Evolutionary conservation across 768 basidiomycete species (phyloP).

Genomic region (Strobilomyces confusus): DNA sequence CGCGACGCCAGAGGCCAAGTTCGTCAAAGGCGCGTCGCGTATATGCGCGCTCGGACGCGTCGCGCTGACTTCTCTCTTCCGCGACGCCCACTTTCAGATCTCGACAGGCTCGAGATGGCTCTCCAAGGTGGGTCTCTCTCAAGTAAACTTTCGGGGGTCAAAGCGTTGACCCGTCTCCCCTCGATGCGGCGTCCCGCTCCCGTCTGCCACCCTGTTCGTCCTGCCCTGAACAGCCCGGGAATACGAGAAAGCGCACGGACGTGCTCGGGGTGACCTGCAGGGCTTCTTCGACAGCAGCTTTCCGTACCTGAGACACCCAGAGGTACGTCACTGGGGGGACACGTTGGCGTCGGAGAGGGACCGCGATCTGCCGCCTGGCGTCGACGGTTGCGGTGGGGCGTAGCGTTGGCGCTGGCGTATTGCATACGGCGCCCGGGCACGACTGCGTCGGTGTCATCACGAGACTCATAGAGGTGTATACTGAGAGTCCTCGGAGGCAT

Average conservation of each 20-base stretch:
- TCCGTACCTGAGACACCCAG: slow-evolving; percentile 65
- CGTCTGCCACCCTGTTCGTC: no score
- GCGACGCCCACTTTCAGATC: slow-evolving; percentile 42
- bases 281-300: slow-evolving; percentile 80
- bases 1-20: slow-evolving; percentile 66
- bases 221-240: slow-evolving; percentile 31
- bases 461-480: no score
- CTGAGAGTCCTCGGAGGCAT: no score
- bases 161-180: no score
- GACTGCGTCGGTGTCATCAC: no score
- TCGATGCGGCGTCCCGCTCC: no score
- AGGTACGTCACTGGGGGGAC: slow-evolving; percentile 69
- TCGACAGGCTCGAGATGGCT: slow-evolving; percentile 87
- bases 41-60: neutral
- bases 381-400: neutral
- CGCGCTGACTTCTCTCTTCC: neutral
- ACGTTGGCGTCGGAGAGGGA: slow-evolving; percentile 29
- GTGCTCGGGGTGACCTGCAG: slow-evolving; percentile 48
- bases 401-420: neutral
- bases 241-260: slow-evolving; percentile 57
- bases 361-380: neutral
- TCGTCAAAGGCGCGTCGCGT: slow-evolving; percentile 70
- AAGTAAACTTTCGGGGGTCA: no score
- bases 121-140: slow-evolving; percentile 57
- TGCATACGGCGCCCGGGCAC: neutral